These are phyloP conservation scores for Metarhizium sp. DNA, from an alignment of 2,329 filamentous ascomycete genomes.

Conservation along the genomic window DNA sequence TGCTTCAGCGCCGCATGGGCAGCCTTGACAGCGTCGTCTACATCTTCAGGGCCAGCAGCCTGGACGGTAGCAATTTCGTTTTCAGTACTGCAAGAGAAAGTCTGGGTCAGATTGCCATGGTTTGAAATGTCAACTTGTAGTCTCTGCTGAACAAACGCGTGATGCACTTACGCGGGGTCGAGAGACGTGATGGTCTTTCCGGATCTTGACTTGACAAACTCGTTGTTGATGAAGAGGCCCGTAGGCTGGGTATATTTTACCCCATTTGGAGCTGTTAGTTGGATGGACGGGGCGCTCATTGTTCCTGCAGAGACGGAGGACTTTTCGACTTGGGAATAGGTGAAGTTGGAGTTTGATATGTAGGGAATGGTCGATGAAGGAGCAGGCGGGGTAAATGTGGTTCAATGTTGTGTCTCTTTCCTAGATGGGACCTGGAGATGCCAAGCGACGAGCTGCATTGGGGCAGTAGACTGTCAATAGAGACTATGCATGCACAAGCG, in stretches of 20 bases:
- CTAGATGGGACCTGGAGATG: no score
- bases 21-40: slow-evolving; percentile 21
- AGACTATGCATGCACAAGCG: no score
- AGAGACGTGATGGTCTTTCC: slow-evolving; percentile 49
- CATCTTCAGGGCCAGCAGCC: slow-evolving; percentile 17
- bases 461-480: no score
- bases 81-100: slow-evolving; percentile 17
- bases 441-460: no score
- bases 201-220: slow-evolving; percentile 54
- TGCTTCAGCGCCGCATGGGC: slow-evolving; percentile 64
- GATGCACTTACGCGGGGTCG: slow-evolving; percentile 32
- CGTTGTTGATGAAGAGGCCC: slow-evolving; percentile 71
- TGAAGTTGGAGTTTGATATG: not conserved
- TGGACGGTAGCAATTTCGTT: slow-evolving; percentile 21
- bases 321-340: not conserved
- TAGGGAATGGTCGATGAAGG: not conserved
- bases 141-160: not conserved
- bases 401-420: no score
- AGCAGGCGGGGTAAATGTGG: not conserved
- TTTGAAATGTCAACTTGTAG: not conserved
- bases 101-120: slow-evolving; percentile 3
- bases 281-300: not conserved
- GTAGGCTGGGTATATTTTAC: slow-evolving; percentile 56
- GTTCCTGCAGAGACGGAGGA: not conserved
- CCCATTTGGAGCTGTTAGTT: slow-evolving; percentile 44